Conservation (phyloP, 345 rosid genomes). For the Dovyalis caffra region DNA sequence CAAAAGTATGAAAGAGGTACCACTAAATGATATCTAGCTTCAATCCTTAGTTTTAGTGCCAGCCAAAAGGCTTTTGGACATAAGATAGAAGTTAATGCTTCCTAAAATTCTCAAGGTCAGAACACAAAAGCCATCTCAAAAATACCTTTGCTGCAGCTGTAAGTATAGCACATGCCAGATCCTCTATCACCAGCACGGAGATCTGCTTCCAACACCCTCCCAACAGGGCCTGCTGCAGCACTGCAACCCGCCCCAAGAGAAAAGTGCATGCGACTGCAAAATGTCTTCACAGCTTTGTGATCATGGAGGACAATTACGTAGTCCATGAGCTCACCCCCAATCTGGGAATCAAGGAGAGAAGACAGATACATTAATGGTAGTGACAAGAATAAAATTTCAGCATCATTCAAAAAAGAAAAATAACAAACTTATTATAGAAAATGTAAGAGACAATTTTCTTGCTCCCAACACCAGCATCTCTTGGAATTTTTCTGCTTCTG, state of each 20-base stretch:
- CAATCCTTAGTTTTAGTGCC: not conserved
- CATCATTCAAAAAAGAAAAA: not conserved
- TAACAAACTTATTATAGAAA: not conserved
- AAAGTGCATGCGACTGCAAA: slow-evolving; percentile 95
- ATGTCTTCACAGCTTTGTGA: slow-evolving; percentile 85
- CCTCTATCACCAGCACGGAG: slow-evolving; percentile 91
- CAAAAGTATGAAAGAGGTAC: not conserved
- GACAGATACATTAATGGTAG: not conserved
- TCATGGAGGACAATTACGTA: slow-evolving; percentile 87
- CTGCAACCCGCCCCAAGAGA: slow-evolving; percentile 98
- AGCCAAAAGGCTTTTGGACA: not conserved
- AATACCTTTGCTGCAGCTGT: slow-evolving; percentile 95
- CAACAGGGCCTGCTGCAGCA: slow-evolving; percentile 95
- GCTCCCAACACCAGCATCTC: not conserved
- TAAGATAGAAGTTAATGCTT: not conserved
- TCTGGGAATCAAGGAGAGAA: slow-evolving; percentile 34
- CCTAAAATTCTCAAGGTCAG: not conserved
- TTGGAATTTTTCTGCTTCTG: not conserved
- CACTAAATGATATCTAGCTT: not conserved
- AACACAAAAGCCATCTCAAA: slow-evolving; percentile 5
- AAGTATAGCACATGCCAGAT: slow-evolving; percentile 89
- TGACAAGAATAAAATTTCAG: not conserved
- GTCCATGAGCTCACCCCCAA: slow-evolving; percentile 98
- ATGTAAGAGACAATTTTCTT: not conserved
- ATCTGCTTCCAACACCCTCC: slow-evolving; percentile 97